Base-by-base conservation (phyloP, 2,329 filamentous ascomycete genomes). In the Fusarium nematophilum region DNA sequence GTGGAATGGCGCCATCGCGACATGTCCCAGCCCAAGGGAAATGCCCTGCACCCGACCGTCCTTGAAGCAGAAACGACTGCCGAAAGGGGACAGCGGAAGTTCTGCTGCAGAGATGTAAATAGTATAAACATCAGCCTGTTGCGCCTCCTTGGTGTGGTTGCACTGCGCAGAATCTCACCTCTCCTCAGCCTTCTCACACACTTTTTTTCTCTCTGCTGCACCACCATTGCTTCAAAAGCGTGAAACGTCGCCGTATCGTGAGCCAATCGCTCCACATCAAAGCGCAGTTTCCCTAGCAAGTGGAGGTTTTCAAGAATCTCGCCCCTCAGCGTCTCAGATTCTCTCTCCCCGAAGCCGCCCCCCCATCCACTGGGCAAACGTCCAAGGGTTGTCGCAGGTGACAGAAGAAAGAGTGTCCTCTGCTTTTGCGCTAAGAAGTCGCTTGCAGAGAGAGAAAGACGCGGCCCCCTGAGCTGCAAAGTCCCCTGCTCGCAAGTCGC, bases 1-100 rank as follows among this genome's bases (percentile, higher is more conserved):
- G 53, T 40, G 31, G 43, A 17, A 68, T 66, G 55, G 61, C 66
- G 64, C 39, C 48, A 64, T 65, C 15, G 10, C 21, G 17, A 37
- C n/a, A n/a, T n/a, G 31, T 30, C 17, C 40, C 51, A 53, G 57
- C 51, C 49, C 36, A 25, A 36, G 31, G 34, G n/a, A n/a, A n/a
- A n/a, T n/a, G n/a, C n/a, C n/a, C n/a, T n/a, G n/a, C n/a, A n/a
- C n/a, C n/a, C n/a, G n/a, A n/a, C n/a, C n/a, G n/a, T n/a, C n/a
- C n/a, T n/a, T n/a, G n/a, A n/a, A 58, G 11, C 11, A 15, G 29
- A 39, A 26, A 6, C 31, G 17, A 55, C 18, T 53, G 27, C n/a
- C 27, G 18, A 29, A 37, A 11, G 27, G 21, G n/a, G 15, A 40
- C 6, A 46, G 10, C 11, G n/a, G n/a, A n/a, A n/a, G n/a, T n/a